phyloP scores from a whole-genome alignment of 768 basidiomycete species.

The Tricholoma bakamatsutake region DNA sequence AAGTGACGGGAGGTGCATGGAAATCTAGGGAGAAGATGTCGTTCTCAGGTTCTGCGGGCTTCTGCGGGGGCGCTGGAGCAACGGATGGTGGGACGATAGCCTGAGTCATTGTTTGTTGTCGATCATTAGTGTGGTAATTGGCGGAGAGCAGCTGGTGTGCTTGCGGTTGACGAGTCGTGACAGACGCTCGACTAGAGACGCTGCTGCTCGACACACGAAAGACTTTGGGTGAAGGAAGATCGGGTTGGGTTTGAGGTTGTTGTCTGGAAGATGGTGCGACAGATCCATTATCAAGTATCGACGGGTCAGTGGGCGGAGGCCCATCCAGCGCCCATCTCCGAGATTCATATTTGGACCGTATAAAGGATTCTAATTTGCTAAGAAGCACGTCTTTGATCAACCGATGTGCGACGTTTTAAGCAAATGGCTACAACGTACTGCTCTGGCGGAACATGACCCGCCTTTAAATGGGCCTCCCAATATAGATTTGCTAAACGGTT shows the following conservation, averaged over 20 bases:
- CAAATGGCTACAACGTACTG: slow-evolving; percentile 56
- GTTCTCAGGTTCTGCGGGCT: slow-evolving; percentile 34
- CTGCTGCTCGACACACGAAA: slow-evolving; percentile 25
- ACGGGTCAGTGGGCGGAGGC: slow-evolving; percentile 76
- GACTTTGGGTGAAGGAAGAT: slow-evolving; percentile 20
- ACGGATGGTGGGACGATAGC: slow-evolving; percentile 12
- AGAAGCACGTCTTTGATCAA: background rate
- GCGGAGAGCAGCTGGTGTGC: slow-evolving; percentile 52
- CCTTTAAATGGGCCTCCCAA: slow-evolving; percentile 94
- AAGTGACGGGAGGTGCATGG: slow-evolving; percentile 47
- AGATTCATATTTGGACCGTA: slow-evolving; percentile 95
- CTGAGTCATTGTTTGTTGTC: slow-evolving; percentile 13
- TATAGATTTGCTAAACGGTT: slow-evolving; percentile 90
- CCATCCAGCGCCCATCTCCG: slow-evolving; percentile 92
- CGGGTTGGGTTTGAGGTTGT: slow-evolving; percentile 17
- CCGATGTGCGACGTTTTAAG: background rate
- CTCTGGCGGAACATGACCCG: slow-evolving; percentile 88
- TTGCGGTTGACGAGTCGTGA: slow-evolving; percentile 40
- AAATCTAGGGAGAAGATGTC: slow-evolving; percentile 88
- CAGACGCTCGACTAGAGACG: slow-evolving; percentile 23
- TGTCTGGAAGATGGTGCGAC: slow-evolving; percentile 22
- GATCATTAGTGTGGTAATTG: slow-evolving; percentile 20
- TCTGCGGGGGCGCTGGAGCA: slow-evolving; percentile 21
- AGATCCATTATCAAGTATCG: slow-evolving; percentile 53
- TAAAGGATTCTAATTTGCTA: slow-evolving; percentile 97